Conservation (phyloP, 140 eudicot genomes). For the Ambrosia hybrid region DNA sequence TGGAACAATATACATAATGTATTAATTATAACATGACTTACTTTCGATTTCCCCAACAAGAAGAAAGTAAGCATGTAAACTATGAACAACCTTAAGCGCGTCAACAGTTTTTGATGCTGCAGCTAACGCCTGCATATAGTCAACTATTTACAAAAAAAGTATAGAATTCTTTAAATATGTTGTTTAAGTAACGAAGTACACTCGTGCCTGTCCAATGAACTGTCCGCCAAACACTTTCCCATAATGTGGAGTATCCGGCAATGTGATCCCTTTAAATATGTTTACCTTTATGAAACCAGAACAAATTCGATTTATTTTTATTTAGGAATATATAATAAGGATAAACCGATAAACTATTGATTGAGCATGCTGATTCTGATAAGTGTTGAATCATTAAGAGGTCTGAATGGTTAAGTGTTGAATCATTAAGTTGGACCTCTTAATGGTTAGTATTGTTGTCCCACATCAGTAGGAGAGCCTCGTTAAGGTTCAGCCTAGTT, state of each 20-base stretch:
- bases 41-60: slow-evolving; percentile 77
- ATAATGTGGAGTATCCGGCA: slow-evolving; percentile 74
- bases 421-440: too few relatives aligned
- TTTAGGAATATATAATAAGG: not conserved
- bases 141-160: slow-evolving; percentile 3
- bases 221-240: slow-evolving; percentile 93
- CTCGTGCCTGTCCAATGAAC: slow-evolving; percentile 79
- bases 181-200: not conserved
- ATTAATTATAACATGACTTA: slow-evolving; percentile 36
- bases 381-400: not conserved
- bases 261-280: slow-evolving; percentile 72
- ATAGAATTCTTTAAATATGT: not conserved
- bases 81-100: slow-evolving; percentile 72
- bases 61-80: slow-evolving; percentile 85
- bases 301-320: not conserved
- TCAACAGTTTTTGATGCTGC: slow-evolving; percentile 97
- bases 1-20: too few relatives aligned
- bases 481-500: too few relatives aligned
- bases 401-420: too few relatives aligned
- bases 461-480: too few relatives aligned
- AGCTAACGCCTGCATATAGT: slow-evolving; percentile 79
- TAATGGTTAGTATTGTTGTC: too few relatives aligned
- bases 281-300: slow-evolving; percentile 51
- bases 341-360: not conserved
- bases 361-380: not conserved